Evolutionary conservation across 257 asterid genomes (phyloP).

Genomic region (Knoxia roxburghii): DNA sequence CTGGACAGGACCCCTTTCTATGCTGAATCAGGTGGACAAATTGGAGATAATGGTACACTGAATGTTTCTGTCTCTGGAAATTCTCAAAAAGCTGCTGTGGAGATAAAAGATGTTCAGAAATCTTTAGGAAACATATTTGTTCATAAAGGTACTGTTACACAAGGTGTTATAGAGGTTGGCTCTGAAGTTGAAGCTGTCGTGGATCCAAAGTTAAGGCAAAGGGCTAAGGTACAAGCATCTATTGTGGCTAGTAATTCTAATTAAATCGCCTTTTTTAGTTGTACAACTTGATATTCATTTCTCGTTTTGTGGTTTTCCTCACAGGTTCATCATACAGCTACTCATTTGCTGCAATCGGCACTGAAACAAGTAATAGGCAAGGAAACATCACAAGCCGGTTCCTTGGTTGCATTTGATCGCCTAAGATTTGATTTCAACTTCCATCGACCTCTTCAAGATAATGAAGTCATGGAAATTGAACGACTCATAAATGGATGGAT

Average conservation of each 20-base stretch:
- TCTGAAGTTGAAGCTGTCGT: constrained; percentile 81
- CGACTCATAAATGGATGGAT: constrained; percentile 73
- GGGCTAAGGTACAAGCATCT: constrained; percentile 60
- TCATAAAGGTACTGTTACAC: constrained; percentile 70
- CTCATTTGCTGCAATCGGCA: constrained; percentile 95
- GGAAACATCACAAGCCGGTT: constrained; percentile 98
- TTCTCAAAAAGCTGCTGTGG: constrained; percentile 46
- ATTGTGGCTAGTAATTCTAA: neutral
- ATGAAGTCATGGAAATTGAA: constrained; percentile 74
- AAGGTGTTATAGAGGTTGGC: constrained; percentile 70
- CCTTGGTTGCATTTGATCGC: constrained; percentile 88
- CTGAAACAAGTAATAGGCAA: constrained; percentile 78
- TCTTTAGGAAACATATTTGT: constrained; percentile 65
- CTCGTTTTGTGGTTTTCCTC: constrained; percentile 6
- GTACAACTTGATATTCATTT: constrained; percentile 4
- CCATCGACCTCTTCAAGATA: constrained; percentile 67
- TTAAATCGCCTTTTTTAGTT: neutral
- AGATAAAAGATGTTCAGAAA: constrained; percentile 75
- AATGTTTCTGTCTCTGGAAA: constrained; percentile 38
- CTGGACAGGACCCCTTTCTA: constrained; percentile 85
- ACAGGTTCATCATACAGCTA: constrained; percentile 94
- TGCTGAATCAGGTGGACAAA: constrained; percentile 98
- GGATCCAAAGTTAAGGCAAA: constrained; percentile 73
- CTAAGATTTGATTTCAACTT: constrained; percentile 90
- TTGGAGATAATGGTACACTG: constrained; percentile 76